These are phyloP conservation scores for Smittium mucronatum DNA, from an alignment of 371 early-diverging fungal genomes.

Conservation along the genomic window DNA sequence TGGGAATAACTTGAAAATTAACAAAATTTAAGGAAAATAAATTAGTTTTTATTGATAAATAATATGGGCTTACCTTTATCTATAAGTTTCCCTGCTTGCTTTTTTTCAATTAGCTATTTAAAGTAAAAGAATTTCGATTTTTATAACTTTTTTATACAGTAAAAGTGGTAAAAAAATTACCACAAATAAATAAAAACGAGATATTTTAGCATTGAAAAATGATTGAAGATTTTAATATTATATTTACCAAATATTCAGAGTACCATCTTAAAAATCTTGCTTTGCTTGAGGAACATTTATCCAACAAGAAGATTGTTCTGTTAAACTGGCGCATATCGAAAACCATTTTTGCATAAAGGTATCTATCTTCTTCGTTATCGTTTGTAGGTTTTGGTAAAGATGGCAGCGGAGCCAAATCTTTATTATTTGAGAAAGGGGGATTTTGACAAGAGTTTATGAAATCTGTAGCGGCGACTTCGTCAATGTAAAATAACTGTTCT, in stretches of 20 bases:
- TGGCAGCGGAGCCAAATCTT: slow-evolving; percentile 17
- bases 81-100: neutral
- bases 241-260: slow-evolving; percentile 31
- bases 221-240: neutral
- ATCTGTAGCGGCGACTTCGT: slow-evolving; percentile 15
- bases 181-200: slow-evolving; percentile 18
- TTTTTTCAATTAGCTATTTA: neutral
- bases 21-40: slow-evolving; percentile 49
- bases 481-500: slow-evolving; percentile 48
- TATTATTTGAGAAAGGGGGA: slow-evolving; percentile 16
- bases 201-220: slow-evolving; percentile 11
- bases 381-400: slow-evolving; percentile 25
- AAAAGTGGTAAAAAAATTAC: neutral
- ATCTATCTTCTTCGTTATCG: slow-evolving; percentile 38
- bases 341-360: slow-evolving; percentile 50
- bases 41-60: slow-evolving; percentile 14
- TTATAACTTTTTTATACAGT: slow-evolving; percentile 1
- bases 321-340: slow-evolving; percentile 61
- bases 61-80: neutral
- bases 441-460: slow-evolving; percentile 12
- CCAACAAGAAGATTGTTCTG: slow-evolving; percentile 39
- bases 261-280: slow-evolving; percentile 54
- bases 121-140: neutral
- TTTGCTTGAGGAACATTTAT: slow-evolving; percentile 35
- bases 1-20: slow-evolving; percentile 39